Conservation (phyloP, 306 rosid species). For the Sindora glabra region DNA sequence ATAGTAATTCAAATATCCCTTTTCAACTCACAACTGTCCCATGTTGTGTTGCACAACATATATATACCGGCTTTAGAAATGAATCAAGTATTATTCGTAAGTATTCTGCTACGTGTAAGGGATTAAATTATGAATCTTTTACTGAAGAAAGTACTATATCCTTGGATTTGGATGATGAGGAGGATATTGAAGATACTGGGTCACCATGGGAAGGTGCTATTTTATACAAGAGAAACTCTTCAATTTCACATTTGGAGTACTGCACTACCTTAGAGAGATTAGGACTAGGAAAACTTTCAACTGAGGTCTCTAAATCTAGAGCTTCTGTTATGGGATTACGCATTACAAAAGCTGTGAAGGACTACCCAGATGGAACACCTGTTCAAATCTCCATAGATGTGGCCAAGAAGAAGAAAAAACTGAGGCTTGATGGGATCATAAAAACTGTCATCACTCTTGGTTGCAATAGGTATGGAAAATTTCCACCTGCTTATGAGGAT, state of each 20-base stretch:
- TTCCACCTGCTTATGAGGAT: too few species aligned
- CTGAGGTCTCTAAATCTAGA: constrained; percentile 54
- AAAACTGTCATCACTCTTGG: constrained; percentile 66
- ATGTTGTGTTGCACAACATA: constrained; percentile 1
- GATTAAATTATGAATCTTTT: constrained; percentile 21
- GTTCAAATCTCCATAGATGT: constrained; percentile 84
- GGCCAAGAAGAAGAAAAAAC: constrained; percentile 52
- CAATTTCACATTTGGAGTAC: constrained; percentile 59
- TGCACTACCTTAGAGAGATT: constrained; percentile 95
- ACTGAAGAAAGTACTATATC: constrained; percentile 20
- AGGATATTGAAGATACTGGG: constrained; percentile 37
- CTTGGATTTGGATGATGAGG: constrained; percentile 38
- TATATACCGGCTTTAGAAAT: background rate
- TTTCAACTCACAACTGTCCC: constrained; percentile 11
- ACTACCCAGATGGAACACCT: constrained; percentile 75
- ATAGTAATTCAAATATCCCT: constrained; percentile 18
- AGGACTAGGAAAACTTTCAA: constrained; percentile 65
- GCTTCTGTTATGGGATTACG: constrained; percentile 87
- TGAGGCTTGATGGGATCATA: constrained; percentile 90
- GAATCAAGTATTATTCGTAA: constrained; percentile 8
- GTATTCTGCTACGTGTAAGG: constrained; percentile 26
- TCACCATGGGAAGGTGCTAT: constrained; percentile 93
- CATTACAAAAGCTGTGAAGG: constrained; percentile 63
- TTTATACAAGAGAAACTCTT: constrained; percentile 63
- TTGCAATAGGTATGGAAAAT: constrained; percentile 77